Evolutionary conservation across 2,329 filamentous ascomycete species (phyloP).

Genomic region (Coniochaeta sp.): DNA sequence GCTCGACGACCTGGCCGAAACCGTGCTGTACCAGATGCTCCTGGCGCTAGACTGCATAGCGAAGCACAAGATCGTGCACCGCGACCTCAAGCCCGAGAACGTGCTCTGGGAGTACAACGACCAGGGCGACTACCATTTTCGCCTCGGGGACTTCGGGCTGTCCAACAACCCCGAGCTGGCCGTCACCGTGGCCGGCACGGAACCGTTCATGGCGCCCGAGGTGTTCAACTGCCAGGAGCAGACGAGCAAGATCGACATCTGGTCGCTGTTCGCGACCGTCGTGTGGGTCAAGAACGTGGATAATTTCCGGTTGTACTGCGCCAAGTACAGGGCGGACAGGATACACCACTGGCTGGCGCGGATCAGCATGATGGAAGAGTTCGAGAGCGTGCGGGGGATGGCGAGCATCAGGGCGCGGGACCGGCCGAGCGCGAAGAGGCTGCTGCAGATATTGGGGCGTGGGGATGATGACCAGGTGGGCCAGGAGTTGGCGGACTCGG

Average conservation of each 20-base stretch:
- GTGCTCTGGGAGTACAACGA: slow-evolving; percentile 14
- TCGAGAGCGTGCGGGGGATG: slow-evolving; percentile 8
- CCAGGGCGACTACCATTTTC: slow-evolving; percentile 13
- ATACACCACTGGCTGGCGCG: slow-evolving; percentile 11
- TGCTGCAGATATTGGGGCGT: slow-evolving; percentile 10
- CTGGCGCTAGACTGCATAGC: slow-evolving; percentile 15
- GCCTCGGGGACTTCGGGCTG: slow-evolving; percentile 17
- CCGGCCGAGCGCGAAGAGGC: slow-evolving; percentile 10
- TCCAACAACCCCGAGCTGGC: slow-evolving; percentile 16
- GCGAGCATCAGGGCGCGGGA: slow-evolving; percentile 11
- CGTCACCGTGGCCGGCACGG: slow-evolving; percentile 16
- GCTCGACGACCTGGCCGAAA: slow-evolving; percentile 8
- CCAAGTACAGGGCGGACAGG: slow-evolving; percentile 5
- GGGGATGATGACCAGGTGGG: background rate
- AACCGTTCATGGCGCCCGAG: slow-evolving; percentile 22
- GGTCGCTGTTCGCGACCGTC: slow-evolving; percentile 23
- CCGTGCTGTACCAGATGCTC: slow-evolving; percentile 17
- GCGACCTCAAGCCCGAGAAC: slow-evolving; percentile 20
- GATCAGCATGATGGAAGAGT: background rate
- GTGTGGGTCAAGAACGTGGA: slow-evolving; percentile 15
- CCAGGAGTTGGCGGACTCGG: background rate
- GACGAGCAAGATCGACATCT: slow-evolving; percentile 20
- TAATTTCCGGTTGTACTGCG: slow-evolving; percentile 13
- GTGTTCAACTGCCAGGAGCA: slow-evolving; percentile 13
- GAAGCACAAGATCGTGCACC: slow-evolving; percentile 14